phyloP scores from a whole-genome alignment of 1,284 basidiomycete species.

The Volvariella volvacea region DNA sequence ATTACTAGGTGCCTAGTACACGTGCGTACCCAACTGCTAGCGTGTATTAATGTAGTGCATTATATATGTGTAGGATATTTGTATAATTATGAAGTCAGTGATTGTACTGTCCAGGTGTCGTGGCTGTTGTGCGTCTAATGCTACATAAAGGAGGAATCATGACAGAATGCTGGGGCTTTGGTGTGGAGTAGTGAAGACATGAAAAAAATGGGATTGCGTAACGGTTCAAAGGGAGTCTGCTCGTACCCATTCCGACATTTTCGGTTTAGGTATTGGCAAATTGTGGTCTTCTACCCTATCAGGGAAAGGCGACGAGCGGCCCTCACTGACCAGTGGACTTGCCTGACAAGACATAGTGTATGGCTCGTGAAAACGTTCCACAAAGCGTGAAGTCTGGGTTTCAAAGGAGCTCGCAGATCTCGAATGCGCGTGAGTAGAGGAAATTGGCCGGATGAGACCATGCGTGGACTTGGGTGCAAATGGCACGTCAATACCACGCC shows the following conservation, averaged over 20 bases:
- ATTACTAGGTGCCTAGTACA: conserved; percentile 3
- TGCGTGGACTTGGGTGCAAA: conserved; percentile 17
- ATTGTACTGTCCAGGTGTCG: too few relatives aligned
- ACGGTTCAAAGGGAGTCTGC: conserved; percentile 27
- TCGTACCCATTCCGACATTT: conserved; percentile 48
- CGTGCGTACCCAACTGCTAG: too few relatives aligned
- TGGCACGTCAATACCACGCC: conserved; percentile 47
- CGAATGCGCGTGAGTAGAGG: neutral
- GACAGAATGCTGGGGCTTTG: too few relatives aligned
- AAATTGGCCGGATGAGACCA: neutral
- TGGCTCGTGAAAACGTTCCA: conserved; percentile 33
- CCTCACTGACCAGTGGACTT: neutral
- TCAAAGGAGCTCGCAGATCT: too few relatives aligned
- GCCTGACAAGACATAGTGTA: conserved; percentile 18
- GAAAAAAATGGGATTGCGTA: too few relatives aligned
- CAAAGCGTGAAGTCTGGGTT: conserved; percentile 31
- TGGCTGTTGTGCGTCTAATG: too few relatives aligned
- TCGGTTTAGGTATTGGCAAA: conserved; percentile 46
- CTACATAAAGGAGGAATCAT: too few relatives aligned
- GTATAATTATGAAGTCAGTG: too few relatives aligned
- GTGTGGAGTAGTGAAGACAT: conserved; percentile 4
- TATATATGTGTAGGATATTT: too few relatives aligned
- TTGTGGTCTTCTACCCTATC: conserved; percentile 35
- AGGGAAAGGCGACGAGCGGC: neutral
- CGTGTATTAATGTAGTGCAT: too few relatives aligned